A percentile compares a stretch with the other conserved stretches of the same genome.
Conservation (phyloP, 257 asterid genomes). For the Solanum clarkiae region DNA sequence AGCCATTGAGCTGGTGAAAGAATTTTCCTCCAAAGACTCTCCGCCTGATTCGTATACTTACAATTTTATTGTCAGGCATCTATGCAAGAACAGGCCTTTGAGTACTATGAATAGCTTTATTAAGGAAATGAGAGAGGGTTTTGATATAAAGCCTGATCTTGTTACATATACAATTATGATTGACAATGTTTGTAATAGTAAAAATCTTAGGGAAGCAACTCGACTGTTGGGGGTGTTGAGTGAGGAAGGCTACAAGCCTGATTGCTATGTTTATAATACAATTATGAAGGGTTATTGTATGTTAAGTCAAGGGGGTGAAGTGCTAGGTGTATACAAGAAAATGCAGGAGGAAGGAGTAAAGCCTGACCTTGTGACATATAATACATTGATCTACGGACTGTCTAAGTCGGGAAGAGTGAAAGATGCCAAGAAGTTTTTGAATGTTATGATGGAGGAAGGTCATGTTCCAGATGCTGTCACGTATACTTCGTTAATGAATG, state of each 20-base stretch:
- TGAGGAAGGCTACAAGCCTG: constrained; percentile 77
- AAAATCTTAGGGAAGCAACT: constrained; percentile 84
- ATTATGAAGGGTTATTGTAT: constrained; percentile 84
- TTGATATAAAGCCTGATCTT: constrained; percentile 67
- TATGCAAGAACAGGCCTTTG: constrained; percentile 55
- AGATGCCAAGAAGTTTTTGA: constrained; percentile 67
- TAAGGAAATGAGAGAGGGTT: constrained; percentile 51
- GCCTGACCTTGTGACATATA: constrained; percentile 72
- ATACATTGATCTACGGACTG: constrained; percentile 74
- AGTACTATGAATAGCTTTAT: constrained; percentile 44
- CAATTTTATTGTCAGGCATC: constrained; percentile 67
- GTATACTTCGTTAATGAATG: constrained; percentile 92
- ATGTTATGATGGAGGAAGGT: constrained; percentile 64
- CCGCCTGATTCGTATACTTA: constrained; percentile 62
- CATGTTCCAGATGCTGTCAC: constrained; percentile 69
- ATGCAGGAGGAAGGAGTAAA: constrained; percentile 76
- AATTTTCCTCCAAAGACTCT: constrained; percentile 39
- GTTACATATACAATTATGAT: constrained; percentile 94
- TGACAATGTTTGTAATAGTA: constrained; percentile 81
- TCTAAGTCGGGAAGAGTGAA: constrained; percentile 68
- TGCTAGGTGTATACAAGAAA: constrained; percentile 60
- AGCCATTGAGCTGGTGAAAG: constrained; percentile 64
- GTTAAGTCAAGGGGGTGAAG: constrained; percentile 57
- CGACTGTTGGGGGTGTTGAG: constrained; percentile 48
- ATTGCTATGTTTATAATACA: constrained; percentile 78